Evolutionary conservation across 176 grass and related monocot species (phyloP), one percentile per base, ranked within the genome.

Genomic region (Oryza rufipogon): DNA sequence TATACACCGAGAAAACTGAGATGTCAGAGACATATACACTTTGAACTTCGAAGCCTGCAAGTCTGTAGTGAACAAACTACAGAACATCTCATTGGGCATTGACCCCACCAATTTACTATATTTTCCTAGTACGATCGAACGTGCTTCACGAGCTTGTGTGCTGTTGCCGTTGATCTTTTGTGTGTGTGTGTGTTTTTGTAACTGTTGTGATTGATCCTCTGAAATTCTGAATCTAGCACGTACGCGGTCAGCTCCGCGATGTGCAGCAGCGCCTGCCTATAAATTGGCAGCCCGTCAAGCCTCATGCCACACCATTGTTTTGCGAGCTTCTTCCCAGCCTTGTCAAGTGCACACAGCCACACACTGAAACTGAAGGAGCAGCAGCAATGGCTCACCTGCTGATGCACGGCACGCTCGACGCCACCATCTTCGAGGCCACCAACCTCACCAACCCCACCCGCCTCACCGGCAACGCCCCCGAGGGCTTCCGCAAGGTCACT

Each of bases 351-450:
- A 30, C 28, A 30, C 28, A 30, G 28, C 28, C 7, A 10, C 4
- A 6, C 5, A 54, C 51, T 54, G 51, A 54, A 52, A 19, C 51
- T 54, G 5, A 52, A 33, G 61, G 25, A 25, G 61, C 32, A 2
- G 72, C 30, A 65, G 48, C 41, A 36, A 95, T 95, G 93, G 90
- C 88, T 65, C 88, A 90, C 83, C 83, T 82, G 52, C 73, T 92
- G 60, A 83, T 95, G 66, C 93, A 95, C 81, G 93, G 93, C 52
- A 91, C 86, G n/a, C 88, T 92, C 36, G 83, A 92, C 54, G 90
- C 75, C 5, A 89, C 90, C 42, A 85, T 95, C 56, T 88, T 92
- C 34, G 90, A 95, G 76, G 90, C 93, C 4, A 79, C 88, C 34
- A 42, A 66, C 28, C 90, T 95, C 82, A 19, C 60, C 75, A 85